Base-by-base conservation (phyloP, 352 stramenopile genomes). In the Phytophthora capsici region DNA sequence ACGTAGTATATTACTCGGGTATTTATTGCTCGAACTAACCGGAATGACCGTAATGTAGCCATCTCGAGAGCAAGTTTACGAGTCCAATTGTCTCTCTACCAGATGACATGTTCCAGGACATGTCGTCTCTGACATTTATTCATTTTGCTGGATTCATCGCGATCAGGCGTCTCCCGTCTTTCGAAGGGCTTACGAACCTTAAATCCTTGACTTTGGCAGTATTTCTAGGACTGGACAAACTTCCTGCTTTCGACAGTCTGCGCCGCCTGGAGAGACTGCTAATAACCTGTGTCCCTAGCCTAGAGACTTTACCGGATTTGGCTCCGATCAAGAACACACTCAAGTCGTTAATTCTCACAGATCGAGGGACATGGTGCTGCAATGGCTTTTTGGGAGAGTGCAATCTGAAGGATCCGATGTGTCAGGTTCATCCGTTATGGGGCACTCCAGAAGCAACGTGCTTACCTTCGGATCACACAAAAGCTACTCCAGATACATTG, bases 51-150 rank as follows among this genome's bases (percentile, higher is more conserved):
- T 56, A 13, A 34, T 4, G 16, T 20, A 72, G 64, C 8, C 64
- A 72, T 13, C 46, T 72, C 13, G 64, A 72, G 25, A 67, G 57
- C 37, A 63, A 59, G 7, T 67, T 63, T 20, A 67, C 57, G 4
- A 72, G 57, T 22, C 25, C 65, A 1, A 17, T 69, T 6, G 51
- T 58, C 4, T 16, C 41, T 4, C 26, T 78, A 5, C 69, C 75
- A 0, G 43, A 69, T 16, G 59, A 80, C 32, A 57, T 83, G 14
- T 83, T 80, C 17, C 25, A 65, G 0, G 34, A 71, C 51, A 83
- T 80, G 71, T 25, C 34, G 14, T 75, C 64, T 13, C 62, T 83
- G 37, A 66, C 65, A 6, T 83, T 78, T 26, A 43, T 83, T 22
- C 71, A 78, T 48, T 57, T 83, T 4, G 71, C 57, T 14, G 56